Percentiles rank a stretch among this genome's conserved stretches.
Evolutionary conservation across 75 land plant species (phyloP).

Genomic region (Larix kaempferi): DNA sequence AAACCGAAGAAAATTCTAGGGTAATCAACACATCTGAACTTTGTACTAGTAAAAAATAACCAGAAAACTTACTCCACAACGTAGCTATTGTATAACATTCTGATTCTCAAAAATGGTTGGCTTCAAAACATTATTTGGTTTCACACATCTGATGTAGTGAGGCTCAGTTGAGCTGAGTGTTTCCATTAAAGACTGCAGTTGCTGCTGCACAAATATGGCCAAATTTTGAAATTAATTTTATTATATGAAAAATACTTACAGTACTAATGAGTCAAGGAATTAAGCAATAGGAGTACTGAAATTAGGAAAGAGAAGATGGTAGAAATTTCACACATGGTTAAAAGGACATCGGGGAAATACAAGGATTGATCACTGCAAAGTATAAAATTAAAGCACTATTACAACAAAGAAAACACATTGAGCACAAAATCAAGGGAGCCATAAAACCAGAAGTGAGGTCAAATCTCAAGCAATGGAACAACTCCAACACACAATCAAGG

Average conservation of each 20-base stretch:
- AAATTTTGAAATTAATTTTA: slow-evolving; percentile 8
- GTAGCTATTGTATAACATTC: slow-evolving; percentile 73
- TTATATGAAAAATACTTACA: background rate
- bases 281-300: background rate
- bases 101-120: slow-evolving; percentile 79
- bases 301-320: no score
- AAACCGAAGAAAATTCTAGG: background rate
- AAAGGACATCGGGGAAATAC: no score
- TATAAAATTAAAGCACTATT: background rate
- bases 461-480: background rate
- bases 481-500: no score
- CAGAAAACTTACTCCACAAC: slow-evolving; percentile 70
- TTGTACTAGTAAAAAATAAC: background rate
- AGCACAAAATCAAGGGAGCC: background rate
- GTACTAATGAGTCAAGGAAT: background rate
- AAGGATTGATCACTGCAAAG: background rate
- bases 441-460: background rate
- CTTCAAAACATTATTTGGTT: slow-evolving; percentile 79
- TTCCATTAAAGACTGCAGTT: slow-evolving; percentile 82
- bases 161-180: slow-evolving; percentile 77
- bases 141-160: slow-evolving; percentile 84
- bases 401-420: background rate
- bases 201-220: slow-evolving; percentile 43
- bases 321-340: no score
- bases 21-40: background rate